A percentile compares a stretch with the other conserved stretches of the same genome.
phyloP scores from a whole-genome alignment of 2,329 filamentous ascomycete species.

The Ophiostoma novo-ulmi region DNA sequence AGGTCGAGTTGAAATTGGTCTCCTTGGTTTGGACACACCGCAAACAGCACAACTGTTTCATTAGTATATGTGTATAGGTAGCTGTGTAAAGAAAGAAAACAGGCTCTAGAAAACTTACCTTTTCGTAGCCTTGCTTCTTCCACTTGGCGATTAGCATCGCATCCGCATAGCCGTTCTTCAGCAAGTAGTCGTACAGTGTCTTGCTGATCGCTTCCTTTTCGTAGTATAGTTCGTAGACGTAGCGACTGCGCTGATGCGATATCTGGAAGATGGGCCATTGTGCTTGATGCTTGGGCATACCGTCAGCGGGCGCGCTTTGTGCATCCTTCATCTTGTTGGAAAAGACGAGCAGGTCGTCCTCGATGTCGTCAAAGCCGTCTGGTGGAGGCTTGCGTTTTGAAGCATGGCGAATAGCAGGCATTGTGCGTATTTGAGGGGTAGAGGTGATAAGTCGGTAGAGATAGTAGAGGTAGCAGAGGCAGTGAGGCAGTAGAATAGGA shows the following conservation, averaged over 20 bases:
- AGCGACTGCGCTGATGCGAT: constrained; percentile 82
- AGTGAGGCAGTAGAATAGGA: too few species aligned
- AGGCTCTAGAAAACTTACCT: constrained; percentile 51
- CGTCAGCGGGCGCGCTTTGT: constrained; percentile 79
- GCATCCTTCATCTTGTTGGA: constrained; percentile 92
- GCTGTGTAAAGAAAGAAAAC: neutral
- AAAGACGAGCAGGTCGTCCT: constrained; percentile 80
- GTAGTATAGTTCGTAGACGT: constrained; percentile 97
- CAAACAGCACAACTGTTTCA: constrained; percentile 74
- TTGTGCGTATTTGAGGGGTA: constrained; percentile 34
- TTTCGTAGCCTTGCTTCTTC: constrained; percentile 99
- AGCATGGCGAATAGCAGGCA: constrained; percentile 72
- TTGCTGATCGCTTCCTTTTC: constrained; percentile 94
- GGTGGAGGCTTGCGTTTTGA: constrained; percentile 77
- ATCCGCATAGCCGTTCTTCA: constrained; percentile 96
- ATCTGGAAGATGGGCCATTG: constrained; percentile 98
- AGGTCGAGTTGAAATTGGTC: constrained; percentile 97
- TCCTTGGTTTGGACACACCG: constrained; percentile 99
- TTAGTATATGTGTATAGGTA: constrained; percentile 28
- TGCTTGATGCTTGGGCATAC: constrained; percentile 77
- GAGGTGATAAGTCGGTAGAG: neutral
- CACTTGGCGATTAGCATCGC: constrained; percentile 96
- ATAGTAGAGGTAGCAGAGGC: neutral
- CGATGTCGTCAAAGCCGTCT: constrained; percentile 81
- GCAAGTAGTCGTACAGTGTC: constrained; percentile 86